A percentile compares a stretch with the other conserved stretches of the same genome.
These are phyloP conservation scores for Aspergillus alliaceus DNA, from an alignment of 2,329 filamentous ascomycete genomes.

Conservation along the genomic window DNA sequence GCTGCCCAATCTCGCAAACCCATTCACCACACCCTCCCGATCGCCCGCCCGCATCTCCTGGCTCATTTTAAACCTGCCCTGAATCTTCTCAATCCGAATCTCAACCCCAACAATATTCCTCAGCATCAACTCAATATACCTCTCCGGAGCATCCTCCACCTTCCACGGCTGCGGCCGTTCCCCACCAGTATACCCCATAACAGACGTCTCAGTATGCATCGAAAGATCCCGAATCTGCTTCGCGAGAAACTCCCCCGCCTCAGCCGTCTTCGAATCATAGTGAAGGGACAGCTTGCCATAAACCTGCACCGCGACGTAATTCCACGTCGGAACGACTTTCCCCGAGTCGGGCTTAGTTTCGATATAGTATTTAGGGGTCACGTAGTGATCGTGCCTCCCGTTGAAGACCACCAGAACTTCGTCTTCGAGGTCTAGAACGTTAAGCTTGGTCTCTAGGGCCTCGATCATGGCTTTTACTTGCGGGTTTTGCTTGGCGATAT, in stretches of 20 bases:
- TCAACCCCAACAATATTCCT: constrained; percentile 63
- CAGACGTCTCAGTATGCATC: constrained; percentile 49
- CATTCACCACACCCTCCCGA: constrained; percentile 56
- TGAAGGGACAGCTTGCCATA: constrained; percentile 60
- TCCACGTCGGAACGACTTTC: constrained; percentile 71
- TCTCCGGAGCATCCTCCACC: constrained; percentile 59
- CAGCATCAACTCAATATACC: constrained; percentile 57
- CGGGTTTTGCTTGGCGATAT: constrained; percentile 63
- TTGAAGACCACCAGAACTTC: constrained; percentile 67
- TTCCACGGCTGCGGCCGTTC: constrained; percentile 58
- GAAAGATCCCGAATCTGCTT: constrained; percentile 45
- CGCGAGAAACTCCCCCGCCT: constrained; percentile 53
- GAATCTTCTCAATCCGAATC: constrained; percentile 55
- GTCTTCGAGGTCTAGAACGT: constrained; percentile 31
- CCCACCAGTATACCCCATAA: constrained; percentile 58
- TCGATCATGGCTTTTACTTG: constrained; percentile 64
- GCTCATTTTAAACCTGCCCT: constrained; percentile 68
- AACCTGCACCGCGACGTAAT: constrained; percentile 65
- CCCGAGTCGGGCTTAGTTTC: constrained; percentile 63
- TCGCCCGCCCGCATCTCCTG: constrained; percentile 59
- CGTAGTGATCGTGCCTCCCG: constrained; percentile 59
- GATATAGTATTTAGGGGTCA: constrained; percentile 68
- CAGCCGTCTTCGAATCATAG: constrained; percentile 48
- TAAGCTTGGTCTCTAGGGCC: constrained; percentile 22
- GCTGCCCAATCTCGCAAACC: constrained; percentile 44